Conservation (phyloP, 352 stramenopile species). For the Thalassiosira mediterranea region DNA sequence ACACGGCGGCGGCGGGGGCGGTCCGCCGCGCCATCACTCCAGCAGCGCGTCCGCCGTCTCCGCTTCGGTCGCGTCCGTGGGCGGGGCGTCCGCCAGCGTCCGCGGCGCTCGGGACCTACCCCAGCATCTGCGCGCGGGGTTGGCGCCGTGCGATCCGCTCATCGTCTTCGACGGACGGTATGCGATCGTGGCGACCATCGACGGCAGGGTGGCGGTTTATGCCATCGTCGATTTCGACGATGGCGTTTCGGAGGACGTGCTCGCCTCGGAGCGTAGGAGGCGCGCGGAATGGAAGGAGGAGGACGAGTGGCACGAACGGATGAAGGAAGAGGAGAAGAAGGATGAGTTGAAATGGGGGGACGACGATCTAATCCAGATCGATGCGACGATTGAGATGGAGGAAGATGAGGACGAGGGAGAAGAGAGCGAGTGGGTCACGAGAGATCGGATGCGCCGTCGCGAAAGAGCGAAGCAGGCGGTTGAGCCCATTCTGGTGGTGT, state of each 20-base stretch:
- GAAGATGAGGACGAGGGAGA: background rate
- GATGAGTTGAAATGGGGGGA: conserved; percentile 8
- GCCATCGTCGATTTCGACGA: conserved; percentile 36
- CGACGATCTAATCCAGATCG: background rate
- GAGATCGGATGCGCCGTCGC: conserved; percentile 32
- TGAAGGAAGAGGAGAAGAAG: conserved; percentile 30
- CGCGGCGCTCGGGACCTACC: conserved; percentile 14
- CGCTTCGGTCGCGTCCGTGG: conserved; percentile 19
- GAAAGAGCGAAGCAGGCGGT: conserved; percentile 30
- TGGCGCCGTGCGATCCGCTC: conserved; percentile 45
- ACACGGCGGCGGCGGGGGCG: background rate
- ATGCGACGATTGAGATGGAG: background rate
- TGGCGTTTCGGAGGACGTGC: conserved; percentile 38
- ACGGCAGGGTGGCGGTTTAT: conserved; percentile 52
- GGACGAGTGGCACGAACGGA: conserved; percentile 5
- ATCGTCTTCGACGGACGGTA: conserved; percentile 35
- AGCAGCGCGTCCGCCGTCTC: conserved; percentile 26
- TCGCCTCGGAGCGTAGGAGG: conserved; percentile 37
- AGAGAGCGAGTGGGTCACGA: conserved; percentile 30
- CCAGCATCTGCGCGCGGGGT: conserved; percentile 34
- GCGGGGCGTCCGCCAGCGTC: background rate
- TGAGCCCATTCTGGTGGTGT: conserved; percentile 40
- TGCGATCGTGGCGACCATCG: conserved; percentile 37
- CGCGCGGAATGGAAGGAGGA: conserved; percentile 32
- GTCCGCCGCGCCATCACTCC: conserved; percentile 6